Evolutionary conservation across 441 rosid species (phyloP), one percentile per base, ranked within the genome.

Genomic region (Dalechampia spathulata): DNA sequence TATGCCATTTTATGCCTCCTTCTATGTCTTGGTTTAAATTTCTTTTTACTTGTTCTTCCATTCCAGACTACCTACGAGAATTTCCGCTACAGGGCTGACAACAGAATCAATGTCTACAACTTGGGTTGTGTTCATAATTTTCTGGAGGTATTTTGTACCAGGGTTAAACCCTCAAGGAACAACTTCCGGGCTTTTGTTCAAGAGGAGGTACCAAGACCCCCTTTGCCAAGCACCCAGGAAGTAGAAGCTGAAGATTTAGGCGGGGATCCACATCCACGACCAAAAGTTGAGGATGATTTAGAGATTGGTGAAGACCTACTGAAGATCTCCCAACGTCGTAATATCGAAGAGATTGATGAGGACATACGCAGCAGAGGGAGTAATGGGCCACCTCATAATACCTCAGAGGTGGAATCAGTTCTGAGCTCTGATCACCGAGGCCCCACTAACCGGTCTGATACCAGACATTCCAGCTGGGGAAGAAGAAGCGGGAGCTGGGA

Each of bases 21-120:
- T n/a, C n/a, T n/a, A 4, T 34, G 5, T 45, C 57, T 10, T 8
- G 11, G 3, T 47, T 38, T 38, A 28, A 57, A 54, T 60, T 60
- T 26, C 34, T 28, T 13, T 27, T 39, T n/a, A n/a, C n/a, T n/a
- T 16, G 26, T 70, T 19, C 25, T n/a, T 69, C 34, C 50, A 66
- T 61, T 76, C 52, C 82, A 92, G 96, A 89, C 97, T 23, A 92
- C 96, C 10, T 86, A 89, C 59, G 97, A 92, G 68, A 89, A 92
- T 69, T 86, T 89, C 70, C 91, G 97, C 57, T 82, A 80, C 76
- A 75, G 90, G 75, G 78, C 97, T 26, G 95, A 83, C 71, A 82
- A 65, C 63, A 76, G 87, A 80, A 40, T 69, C 61, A 93, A 85
- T 62, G 82, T 79, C 41, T 85, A 76, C 62, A 64, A 83, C 64